Evolutionary conservation across 2,329 filamentous ascomycete genomes (phyloP).

Genomic region (Aspergillus neotritici): DNA sequence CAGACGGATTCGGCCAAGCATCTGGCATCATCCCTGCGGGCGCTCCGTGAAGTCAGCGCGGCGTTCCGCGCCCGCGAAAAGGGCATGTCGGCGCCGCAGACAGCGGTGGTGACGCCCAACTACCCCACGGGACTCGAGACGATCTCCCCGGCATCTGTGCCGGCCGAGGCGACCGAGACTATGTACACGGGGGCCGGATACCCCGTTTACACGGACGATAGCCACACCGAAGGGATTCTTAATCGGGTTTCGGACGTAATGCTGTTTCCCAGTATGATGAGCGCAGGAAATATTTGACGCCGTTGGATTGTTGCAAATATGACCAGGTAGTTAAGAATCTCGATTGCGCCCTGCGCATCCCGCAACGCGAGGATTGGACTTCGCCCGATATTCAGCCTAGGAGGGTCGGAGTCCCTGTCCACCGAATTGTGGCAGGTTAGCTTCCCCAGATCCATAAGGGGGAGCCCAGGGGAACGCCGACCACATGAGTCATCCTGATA

Average conservation of each 20-base stretch:
- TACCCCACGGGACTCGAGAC: slow-evolving; percentile 9
- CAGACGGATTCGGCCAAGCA: slow-evolving; percentile 33
- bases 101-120: slow-evolving; percentile 1
- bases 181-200: slow-evolving; percentile 5
- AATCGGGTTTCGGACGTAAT: slow-evolving; percentile 32
- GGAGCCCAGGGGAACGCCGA: no score
- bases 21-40: slow-evolving; percentile 28
- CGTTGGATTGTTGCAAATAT: neutral
- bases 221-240: slow-evolving; percentile 28
- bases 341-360: neutral
- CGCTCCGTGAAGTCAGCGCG: slow-evolving; percentile 28
- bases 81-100: slow-evolving; percentile 3
- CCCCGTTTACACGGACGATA: slow-evolving; percentile 15
- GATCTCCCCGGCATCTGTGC: slow-evolving; percentile 8
- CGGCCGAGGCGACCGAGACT: slow-evolving; percentile 1
- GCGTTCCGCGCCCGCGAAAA: slow-evolving; percentile 19
- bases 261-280: slow-evolving; percentile 32
- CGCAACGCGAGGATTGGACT: no score
- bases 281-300: slow-evolving; percentile 11
- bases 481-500: no score
- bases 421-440: neutral
- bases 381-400: no score
- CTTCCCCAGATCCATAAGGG: neutral
- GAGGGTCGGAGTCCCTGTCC: no score
- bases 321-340: neutral